Conservation (phyloP, 2,329 filamentous ascomycete genomes). For the Xylaria hypoxylon region DNA sequence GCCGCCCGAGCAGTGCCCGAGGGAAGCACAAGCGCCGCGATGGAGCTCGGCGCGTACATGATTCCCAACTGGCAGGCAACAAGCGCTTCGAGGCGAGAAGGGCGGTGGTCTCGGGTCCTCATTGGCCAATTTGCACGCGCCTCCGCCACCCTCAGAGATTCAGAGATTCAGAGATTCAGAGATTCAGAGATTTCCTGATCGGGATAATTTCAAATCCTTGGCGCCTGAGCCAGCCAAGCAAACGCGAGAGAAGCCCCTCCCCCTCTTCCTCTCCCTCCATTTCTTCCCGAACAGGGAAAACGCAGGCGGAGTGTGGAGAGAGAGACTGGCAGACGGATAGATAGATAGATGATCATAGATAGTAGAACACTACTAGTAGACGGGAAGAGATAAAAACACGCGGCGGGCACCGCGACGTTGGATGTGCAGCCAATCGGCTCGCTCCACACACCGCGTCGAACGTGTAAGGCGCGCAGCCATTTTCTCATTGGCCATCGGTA, state of each 20-base stretch:
- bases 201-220: background rate
- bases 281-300: constrained; percentile 17
- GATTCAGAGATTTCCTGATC: constrained; percentile 9
- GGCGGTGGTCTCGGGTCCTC: constrained; percentile 15
- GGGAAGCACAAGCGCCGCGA: constrained; percentile 12
- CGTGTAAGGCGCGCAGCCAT: constrained; percentile 16
- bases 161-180: too few species aligned
- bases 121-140: constrained; percentile 34
- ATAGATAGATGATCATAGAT: too few species aligned
- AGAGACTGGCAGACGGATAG: too few species aligned
- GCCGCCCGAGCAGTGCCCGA: too few species aligned
- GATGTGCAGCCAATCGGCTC: constrained; percentile 37
- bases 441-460: constrained; percentile 39
- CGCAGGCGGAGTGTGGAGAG: constrained; percentile 18
- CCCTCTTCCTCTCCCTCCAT: too few species aligned
- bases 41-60: too few species aligned
- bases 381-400: constrained; percentile 16
- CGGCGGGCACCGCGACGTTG: constrained; percentile 31
- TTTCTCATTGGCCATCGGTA: constrained; percentile 21
- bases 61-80: too few species aligned
- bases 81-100: constrained; percentile 31
- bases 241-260: too few species aligned
- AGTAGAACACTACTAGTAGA: too few species aligned
- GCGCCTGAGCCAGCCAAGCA: constrained; percentile 1
- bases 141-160: too few species aligned